phyloP scores from a whole-genome alignment of 163 green algal species.

The Scenedesmus sp. region DNA sequence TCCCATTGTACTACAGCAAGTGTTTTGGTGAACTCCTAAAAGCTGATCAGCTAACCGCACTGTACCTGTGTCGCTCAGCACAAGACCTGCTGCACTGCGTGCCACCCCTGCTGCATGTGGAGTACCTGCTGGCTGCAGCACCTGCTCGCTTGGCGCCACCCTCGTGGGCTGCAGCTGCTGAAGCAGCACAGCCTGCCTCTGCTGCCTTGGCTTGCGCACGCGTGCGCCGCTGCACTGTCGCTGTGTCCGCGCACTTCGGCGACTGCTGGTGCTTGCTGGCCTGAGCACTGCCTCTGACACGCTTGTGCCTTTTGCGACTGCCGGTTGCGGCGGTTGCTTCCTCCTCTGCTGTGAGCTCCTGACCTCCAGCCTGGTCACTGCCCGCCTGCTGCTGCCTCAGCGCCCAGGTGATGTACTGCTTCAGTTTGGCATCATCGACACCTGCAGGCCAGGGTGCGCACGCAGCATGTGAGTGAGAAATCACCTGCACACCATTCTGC shows the following conservation, averaged over 20 bases:
- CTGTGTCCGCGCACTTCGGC: neutral
- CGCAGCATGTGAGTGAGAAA: neutral
- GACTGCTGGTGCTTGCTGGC: neutral
- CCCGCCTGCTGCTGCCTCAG: neutral
- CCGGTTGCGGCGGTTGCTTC: neutral
- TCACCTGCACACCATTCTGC: too few relatives aligned
- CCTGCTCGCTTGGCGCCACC: neutral
- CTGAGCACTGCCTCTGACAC: neutral
- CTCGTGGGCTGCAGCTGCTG: neutral
- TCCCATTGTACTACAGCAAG: neutral
- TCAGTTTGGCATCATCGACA: constrained; percentile 64
- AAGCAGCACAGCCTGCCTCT: neutral
- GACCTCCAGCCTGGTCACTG: neutral
- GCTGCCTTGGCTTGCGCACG: constrained; percentile 8
- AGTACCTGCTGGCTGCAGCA: neutral
- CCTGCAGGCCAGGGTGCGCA: neutral
- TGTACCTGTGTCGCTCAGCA: neutral
- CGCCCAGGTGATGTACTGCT: constrained; percentile 52
- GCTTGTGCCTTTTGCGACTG: neutral
- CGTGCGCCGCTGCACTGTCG: neutral
- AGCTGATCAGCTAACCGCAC: neutral
- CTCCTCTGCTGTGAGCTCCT: neutral
- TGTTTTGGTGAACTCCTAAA: neutral
- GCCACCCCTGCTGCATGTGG: neutral
- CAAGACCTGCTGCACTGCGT: neutral